A percentile compares a stretch with the other conserved stretches of the same genome.
Evolutionary conservation across 352 stramenopile species (phyloP).

Genomic region (Pythium periplocum): DNA sequence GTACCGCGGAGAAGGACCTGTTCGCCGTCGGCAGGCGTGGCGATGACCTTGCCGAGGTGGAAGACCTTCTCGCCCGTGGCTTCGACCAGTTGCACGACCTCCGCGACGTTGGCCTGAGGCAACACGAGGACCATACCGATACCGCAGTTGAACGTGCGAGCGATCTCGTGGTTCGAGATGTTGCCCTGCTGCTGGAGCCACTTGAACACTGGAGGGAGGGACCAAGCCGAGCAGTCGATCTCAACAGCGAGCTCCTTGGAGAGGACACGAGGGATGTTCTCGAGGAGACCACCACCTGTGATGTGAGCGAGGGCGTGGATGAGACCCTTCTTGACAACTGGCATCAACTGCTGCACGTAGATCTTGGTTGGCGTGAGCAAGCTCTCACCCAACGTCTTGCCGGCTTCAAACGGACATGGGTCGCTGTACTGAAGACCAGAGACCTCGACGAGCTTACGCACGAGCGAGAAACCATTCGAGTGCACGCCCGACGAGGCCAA

Average conservation of each 20-base stretch:
- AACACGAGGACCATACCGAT: slow-evolving; percentile 98
- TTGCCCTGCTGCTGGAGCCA: slow-evolving; percentile 94
- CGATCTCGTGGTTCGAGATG: slow-evolving; percentile 93
- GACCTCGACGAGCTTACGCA: slow-evolving; percentile 95
- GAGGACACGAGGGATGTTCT: slow-evolving; percentile 98
- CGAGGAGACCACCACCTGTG: slow-evolving; percentile 96
- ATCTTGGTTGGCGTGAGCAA: slow-evolving; percentile 97
- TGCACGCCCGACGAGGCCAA: slow-evolving; percentile 95
- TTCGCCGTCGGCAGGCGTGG: slow-evolving; percentile 43
- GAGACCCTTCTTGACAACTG: slow-evolving; percentile 66
- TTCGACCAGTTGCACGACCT: slow-evolving; percentile 81
- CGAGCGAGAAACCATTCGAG: slow-evolving; percentile 99
- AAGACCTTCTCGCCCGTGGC: slow-evolving; percentile 87
- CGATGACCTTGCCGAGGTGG: slow-evolving; percentile 83
- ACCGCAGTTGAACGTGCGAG: slow-evolving; percentile 98
- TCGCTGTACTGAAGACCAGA: slow-evolving; percentile 80
- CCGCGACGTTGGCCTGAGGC: slow-evolving; percentile 81
- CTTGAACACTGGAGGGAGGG: slow-evolving; percentile 95
- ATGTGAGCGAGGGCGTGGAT: slow-evolving; percentile 97
- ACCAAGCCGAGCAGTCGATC: slow-evolving; percentile 89
- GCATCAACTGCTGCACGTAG: slow-evolving; percentile 93
- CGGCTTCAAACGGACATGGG: slow-evolving; percentile 67
- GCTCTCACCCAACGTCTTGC: slow-evolving; percentile 90
- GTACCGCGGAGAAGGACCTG: slow-evolving; percentile 82
- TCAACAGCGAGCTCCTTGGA: slow-evolving; percentile 89